These are phyloP conservation scores for Hyphodiscus hymeniophilus DNA, from an alignment of 495 filamentous ascomycete species.

Conservation along the genomic window DNA sequence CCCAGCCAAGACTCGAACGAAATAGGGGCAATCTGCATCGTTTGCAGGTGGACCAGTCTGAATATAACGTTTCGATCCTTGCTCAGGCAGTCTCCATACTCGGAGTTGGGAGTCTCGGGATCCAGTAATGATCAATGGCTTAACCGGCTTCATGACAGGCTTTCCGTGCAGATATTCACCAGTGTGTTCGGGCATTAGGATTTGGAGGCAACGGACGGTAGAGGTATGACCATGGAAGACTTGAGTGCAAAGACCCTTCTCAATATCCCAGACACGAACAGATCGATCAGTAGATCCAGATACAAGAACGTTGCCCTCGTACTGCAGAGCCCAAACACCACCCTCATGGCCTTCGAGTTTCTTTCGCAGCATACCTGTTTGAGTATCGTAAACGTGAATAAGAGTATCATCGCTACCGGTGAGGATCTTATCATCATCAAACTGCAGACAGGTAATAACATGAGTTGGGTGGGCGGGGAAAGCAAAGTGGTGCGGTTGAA, in stretches of 20 bases:
- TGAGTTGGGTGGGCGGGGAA: slow-evolving; percentile 93
- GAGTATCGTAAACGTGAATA: slow-evolving; percentile 97
- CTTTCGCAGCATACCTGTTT: slow-evolving; percentile 76
- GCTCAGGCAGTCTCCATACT: slow-evolving; percentile 92
- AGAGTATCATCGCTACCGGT: slow-evolving; percentile 97
- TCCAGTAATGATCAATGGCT: slow-evolving; percentile 93
- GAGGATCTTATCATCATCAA: slow-evolving; percentile 95
- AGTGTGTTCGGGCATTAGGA: slow-evolving; percentile 77
- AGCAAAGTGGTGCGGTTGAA: slow-evolving; percentile 87
- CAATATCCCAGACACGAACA: slow-evolving; percentile 96
- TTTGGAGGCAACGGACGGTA: slow-evolving; percentile 92
- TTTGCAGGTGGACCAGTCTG: slow-evolving; percentile 67
- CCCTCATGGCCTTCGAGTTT: slow-evolving; percentile 90
- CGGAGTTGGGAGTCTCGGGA: slow-evolving; percentile 91
- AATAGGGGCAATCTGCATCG: slow-evolving; percentile 86
- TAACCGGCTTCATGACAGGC: slow-evolving; percentile 78
- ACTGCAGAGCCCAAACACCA: slow-evolving; percentile 96
- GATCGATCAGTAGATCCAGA: slow-evolving; percentile 95
- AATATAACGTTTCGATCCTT: slow-evolving; percentile 62
- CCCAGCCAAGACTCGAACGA: slow-evolving; percentile 77
- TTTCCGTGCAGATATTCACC: slow-evolving; percentile 65
- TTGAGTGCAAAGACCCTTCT: slow-evolving; percentile 81
- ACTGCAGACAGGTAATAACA: slow-evolving; percentile 96
- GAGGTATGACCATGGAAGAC: slow-evolving; percentile 97
- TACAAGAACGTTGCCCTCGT: slow-evolving; percentile 88